phyloP scores from a whole-genome alignment of 2,329 filamentous ascomycete species.

The Biscogniauxia sp. region DNA sequence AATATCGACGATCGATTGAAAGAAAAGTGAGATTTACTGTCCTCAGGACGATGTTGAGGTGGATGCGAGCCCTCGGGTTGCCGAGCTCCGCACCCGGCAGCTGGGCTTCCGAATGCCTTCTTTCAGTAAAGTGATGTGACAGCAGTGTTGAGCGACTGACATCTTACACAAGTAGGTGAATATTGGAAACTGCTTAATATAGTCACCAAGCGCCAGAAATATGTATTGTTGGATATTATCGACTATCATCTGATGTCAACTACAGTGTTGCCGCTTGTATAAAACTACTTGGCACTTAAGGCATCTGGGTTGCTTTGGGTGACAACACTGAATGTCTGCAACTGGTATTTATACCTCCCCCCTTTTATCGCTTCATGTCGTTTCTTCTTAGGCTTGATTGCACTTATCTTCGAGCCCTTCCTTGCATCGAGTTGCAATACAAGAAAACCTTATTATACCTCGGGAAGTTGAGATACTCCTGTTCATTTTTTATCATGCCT shows the following conservation, averaged over 20 bases:
- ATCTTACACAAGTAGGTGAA: neutral
- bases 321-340: neutral
- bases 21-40: neutral
- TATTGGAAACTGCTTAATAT: conserved; percentile 1
- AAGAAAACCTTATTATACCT: no score
- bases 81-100: conserved; percentile 18
- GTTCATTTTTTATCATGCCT: neutral
- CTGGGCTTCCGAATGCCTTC: conserved; percentile 17
- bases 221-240: neutral
- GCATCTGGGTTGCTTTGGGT: neutral
- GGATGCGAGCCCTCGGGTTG: conserved; percentile 17
- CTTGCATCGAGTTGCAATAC: neutral
- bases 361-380: neutral
- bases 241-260: neutral
- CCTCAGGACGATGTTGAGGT: conserved; percentile 5
- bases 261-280: neutral
- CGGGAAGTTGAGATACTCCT: neutral
- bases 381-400: neutral
- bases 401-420: neutral
- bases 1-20: neutral
- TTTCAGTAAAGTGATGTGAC: conserved; percentile 9
- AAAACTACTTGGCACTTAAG: neutral
- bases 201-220: neutral
- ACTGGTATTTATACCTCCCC: neutral
- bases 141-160: conserved; percentile 8